Conservation (phyloP, 495 filamentous ascomycete species). For the Aspergillus baeticus region DNA sequence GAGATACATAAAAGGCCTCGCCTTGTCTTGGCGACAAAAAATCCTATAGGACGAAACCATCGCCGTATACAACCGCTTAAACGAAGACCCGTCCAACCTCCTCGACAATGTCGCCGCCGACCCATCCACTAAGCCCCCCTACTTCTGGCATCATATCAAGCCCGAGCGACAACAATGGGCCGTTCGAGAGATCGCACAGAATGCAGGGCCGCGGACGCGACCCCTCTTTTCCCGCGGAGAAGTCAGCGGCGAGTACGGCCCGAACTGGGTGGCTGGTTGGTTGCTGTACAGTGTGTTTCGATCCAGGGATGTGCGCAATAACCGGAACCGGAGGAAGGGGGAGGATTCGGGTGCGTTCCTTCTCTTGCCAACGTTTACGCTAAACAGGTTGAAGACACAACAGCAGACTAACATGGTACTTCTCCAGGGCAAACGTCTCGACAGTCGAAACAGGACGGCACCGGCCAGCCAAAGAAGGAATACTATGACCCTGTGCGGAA, state of each 20-base stretch:
- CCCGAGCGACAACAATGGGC: constrained; percentile 41
- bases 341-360: constrained; percentile 33
- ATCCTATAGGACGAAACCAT: constrained; percentile 46
- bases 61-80: constrained; percentile 41
- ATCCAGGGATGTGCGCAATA: constrained; percentile 56
- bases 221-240: constrained; percentile 38
- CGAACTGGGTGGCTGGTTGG: constrained; percentile 59
- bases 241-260: constrained; percentile 43
- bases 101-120: constrained; percentile 39
- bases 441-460: constrained; percentile 23
- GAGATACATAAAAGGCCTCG: constrained; percentile 1
- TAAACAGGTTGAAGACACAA: no score
- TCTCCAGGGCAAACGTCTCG: constrained; percentile 16
- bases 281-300: constrained; percentile 60
- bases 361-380: background rate
- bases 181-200: constrained; percentile 41
- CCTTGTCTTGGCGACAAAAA: background rate
- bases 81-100: constrained; percentile 39
- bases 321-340: constrained; percentile 44
- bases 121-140: constrained; percentile 36
- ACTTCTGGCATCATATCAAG: constrained; percentile 48
- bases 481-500: constrained; percentile 51
- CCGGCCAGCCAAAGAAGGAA: constrained; percentile 30
- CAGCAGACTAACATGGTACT: background rate
- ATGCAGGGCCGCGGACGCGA: constrained; percentile 34